phyloP scores from a whole-genome alignment of 2,329 filamentous ascomycete genomes.

The Ploettnerulaceae sp. region DNA sequence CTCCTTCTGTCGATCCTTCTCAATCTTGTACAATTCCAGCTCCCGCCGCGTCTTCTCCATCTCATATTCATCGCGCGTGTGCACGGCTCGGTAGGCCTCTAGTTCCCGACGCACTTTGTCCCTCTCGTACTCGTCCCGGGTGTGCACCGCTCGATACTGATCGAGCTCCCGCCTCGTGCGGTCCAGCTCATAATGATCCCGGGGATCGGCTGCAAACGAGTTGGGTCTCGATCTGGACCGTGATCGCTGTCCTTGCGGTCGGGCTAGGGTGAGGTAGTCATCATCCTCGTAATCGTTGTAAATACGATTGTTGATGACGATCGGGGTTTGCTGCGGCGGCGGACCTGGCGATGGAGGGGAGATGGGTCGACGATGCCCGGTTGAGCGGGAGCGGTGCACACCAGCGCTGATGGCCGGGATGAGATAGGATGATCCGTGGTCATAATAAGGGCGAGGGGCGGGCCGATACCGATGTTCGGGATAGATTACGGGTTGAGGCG shows the following conservation, averaged over 20 bases:
- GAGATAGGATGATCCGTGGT: conserved; percentile 17
- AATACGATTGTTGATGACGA: conserved; percentile 55
- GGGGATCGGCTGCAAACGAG: conserved; percentile 10
- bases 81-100: conserved; percentile 38
- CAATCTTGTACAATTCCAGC: conserved; percentile 37
- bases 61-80: conserved; percentile 28
- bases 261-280: conserved; percentile 13
- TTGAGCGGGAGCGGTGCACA: conserved; percentile 18
- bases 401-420: conserved; percentile 22
- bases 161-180: conserved; percentile 24
- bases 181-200: conserved; percentile 42
- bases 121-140: conserved; percentile 12
- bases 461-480: conserved; percentile 31
- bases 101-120: conserved; percentile 40
- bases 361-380: conserved; percentile 14
- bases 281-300: conserved; percentile 39
- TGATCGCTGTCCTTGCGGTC: neutral
- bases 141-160: conserved; percentile 5
- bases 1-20: conserved; percentile 39
- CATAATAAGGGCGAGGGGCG: conserved; percentile 15
- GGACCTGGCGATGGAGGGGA: conserved; percentile 23
- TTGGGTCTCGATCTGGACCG: conserved; percentile 9
- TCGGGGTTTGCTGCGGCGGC: conserved; percentile 38
- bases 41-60: conserved; percentile 39
- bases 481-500: conserved; percentile 36